A percentile compares a stretch with the other conserved stretches of the same genome.
Evolutionary conservation across 495 filamentous ascomycete species (phyloP).

Genomic region (Margaritispora aquatica): DNA sequence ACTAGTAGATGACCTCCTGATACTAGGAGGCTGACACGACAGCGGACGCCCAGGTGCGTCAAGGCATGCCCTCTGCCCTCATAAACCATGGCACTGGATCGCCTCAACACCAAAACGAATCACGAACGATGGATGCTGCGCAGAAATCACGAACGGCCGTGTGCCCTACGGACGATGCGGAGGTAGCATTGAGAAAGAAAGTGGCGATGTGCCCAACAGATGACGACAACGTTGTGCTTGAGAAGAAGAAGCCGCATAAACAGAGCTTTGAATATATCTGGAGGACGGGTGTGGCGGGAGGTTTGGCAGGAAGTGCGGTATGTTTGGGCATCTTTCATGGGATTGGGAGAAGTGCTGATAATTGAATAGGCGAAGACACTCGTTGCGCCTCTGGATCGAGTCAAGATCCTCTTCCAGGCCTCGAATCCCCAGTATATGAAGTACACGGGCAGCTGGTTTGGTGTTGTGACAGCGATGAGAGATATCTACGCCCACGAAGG

Average conservation of each 20-base stretch:
- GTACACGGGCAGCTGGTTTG: constrained; percentile 83
- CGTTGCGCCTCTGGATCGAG: constrained; percentile 91
- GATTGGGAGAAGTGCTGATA: neutral
- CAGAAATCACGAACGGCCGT: constrained; percentile 7
- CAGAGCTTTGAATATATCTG: constrained; percentile 76
- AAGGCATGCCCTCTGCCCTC: constrained; percentile 43
- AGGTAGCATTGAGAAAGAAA: constrained; percentile 6
- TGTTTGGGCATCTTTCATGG: constrained; percentile 26
- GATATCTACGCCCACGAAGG: constrained; percentile 79
- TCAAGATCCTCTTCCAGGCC: constrained; percentile 98
- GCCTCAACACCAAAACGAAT: constrained; percentile 33
- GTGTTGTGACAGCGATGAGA: constrained; percentile 66
- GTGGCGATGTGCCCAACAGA: constrained; percentile 24
- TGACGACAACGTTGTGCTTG: constrained; percentile 21
- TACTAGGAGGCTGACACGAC: neutral
- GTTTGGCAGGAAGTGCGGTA: constrained; percentile 82
- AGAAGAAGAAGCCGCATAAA: constrained; percentile 48
- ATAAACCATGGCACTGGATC: constrained; percentile 37
- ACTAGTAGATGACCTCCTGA: neutral
- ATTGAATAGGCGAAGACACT: constrained; percentile 77
- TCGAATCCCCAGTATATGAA: constrained; percentile 89
- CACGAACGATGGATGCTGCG: constrained; percentile 26
- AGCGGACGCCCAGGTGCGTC: constrained; percentile 2
- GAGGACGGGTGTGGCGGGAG: constrained; percentile 77
- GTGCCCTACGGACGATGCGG: neutral